Evolutionary conservation across 495 filamentous ascomycete genomes (phyloP), one percentile per base, ranked within the genome.

Genomic region (Lepraria neglecta): DNA sequence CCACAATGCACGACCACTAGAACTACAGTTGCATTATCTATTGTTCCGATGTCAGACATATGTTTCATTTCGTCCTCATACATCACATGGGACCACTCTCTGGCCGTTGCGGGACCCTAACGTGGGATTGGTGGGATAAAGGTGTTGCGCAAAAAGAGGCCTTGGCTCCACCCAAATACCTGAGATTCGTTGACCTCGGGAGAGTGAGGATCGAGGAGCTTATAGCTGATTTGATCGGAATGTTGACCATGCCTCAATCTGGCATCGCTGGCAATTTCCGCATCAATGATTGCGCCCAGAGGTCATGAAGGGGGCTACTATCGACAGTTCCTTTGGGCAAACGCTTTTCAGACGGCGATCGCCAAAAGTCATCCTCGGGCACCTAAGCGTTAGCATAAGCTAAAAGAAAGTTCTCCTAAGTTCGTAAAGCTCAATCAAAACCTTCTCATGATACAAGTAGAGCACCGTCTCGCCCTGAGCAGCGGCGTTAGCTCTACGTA

Each of bases 341-440:
- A 9, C 51, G 30, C 51, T 38, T n/a, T 54, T 19, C n/a, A 54
- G 51, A 27, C 30, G 51, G 51, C 35, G 10, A 19, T 54, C 15
- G 35, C 10, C 30, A 54, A 24, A 54, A 54, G 51, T 54, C 51
- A n/a, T 54, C 30, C 6, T 54, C 30, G 51, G 51, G 51, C 28
- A 24, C 51, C 35, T 54, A 28, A 21, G 31, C 31, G 10, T 54
- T 54, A 54, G 31, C n/a, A 54, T 30, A 54, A 54, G 51, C 51
- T 54, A 54, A 51, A 51, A 24, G 35, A 10, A 7, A 38, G 12
- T 38, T 10, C 35, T 38, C 35, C 35, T 38, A 6, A 7, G 12
- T 38, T 12, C 35, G 7, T 12, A 38, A 12, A 12, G 35, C 9
- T 38, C 7, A 11, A 38, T 7, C 35, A 12, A 38, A 38, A 10